phyloP scores from a whole-genome alignment of 108 stramenopile species.

The Aurantiochytrium sp. region DNA sequence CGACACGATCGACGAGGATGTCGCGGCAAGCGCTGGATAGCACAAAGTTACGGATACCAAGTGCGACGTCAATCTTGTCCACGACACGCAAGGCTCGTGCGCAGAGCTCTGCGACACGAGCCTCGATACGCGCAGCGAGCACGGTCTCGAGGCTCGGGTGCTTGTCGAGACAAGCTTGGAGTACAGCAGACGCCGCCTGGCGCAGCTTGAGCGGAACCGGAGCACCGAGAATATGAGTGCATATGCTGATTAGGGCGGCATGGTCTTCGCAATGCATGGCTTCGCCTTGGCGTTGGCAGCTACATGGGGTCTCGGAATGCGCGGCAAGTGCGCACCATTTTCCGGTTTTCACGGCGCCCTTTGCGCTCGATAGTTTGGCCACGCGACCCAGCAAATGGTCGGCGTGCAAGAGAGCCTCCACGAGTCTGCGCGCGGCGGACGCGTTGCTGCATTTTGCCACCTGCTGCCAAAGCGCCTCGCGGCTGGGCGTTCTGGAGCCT shows the following conservation, averaged over 20 bases:
- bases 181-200: not conserved
- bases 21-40: not conserved
- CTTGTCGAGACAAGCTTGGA: not conserved
- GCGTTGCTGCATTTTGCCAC: not conserved
- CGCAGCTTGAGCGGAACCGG: not conserved
- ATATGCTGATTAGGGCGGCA: not conserved
- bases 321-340: not conserved
- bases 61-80: not conserved
- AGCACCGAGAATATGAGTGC: not conserved
- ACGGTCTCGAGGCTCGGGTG: not conserved
- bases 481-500: not conserved
- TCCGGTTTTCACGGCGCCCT: not conserved
- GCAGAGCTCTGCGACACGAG: not conserved
- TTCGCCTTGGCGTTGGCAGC: not conserved
- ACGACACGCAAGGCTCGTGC: not conserved
- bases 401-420: not conserved
- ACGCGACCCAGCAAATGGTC: not conserved
- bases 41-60: not conserved
- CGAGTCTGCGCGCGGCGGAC: not conserved
- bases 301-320: not conserved
- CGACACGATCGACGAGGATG: not conserved
- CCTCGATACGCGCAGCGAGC: not conserved
- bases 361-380: not conserved
- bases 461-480: not conserved
- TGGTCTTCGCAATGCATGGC: not conserved